Conservation (phyloP, 371 early-diverging fungal genomes). For the Zancudomyces culisetae region DNA sequence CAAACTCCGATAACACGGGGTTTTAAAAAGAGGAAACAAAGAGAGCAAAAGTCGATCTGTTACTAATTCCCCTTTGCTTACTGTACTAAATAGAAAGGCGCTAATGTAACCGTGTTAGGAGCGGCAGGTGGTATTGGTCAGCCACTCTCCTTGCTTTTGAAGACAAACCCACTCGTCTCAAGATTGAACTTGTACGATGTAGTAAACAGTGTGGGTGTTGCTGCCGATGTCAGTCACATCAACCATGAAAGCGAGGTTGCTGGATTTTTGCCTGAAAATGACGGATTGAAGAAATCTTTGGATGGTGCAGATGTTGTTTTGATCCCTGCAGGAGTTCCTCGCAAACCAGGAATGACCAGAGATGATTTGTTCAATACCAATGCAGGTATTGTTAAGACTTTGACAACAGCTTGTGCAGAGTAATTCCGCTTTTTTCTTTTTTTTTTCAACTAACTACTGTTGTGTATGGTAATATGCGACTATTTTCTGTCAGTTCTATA, state of each 20-base stretch:
- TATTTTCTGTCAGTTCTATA: too few relatives aligned
- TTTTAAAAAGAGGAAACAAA: neutral
- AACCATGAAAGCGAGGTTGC: slow-evolving; percentile 72
- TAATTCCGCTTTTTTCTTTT: slow-evolving; percentile 4
- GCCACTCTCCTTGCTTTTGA: slow-evolving; percentile 72
- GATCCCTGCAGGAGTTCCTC: slow-evolving; percentile 97
- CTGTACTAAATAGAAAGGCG: slow-evolving; percentile 8
- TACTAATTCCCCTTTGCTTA: neutral
- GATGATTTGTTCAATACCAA: slow-evolving; percentile 97
- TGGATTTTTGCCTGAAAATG: slow-evolving; percentile 66
- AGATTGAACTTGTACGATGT: slow-evolving; percentile 88
- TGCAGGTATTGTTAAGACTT: slow-evolving; percentile 82
- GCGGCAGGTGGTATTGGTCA: slow-evolving; percentile 88
- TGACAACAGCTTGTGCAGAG: slow-evolving; percentile 52
- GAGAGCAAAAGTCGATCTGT: neutral
- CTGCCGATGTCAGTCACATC: slow-evolving; percentile 94
- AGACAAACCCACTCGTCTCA: slow-evolving; percentile 60
- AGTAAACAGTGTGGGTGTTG: slow-evolving; percentile 91
- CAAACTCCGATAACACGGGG: neutral
- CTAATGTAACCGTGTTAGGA: slow-evolving; percentile 74
- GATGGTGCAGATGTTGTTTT: slow-evolving; percentile 78
- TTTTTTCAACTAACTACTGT: neutral
- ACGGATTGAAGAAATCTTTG: slow-evolving; percentile 70
- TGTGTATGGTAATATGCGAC: too few relatives aligned
- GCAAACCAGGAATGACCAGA: slow-evolving; percentile 99